Evolutionary conservation across 2,329 filamentous ascomycete species (phyloP).

Genomic region (Dryadomyces quercivorus): DNA sequence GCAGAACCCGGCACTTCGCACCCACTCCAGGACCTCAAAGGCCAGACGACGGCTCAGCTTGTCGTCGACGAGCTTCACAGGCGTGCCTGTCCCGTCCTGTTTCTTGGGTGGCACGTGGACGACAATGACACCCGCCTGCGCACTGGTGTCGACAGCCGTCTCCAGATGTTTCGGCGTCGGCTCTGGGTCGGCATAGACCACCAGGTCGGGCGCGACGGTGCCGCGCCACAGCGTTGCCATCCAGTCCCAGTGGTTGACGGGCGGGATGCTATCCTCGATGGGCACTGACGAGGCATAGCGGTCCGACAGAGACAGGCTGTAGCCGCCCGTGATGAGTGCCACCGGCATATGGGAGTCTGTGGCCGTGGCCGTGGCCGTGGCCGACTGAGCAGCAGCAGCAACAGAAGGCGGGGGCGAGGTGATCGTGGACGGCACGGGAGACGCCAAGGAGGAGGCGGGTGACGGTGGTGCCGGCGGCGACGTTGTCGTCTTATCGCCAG

Average conservation of each 20-base stretch:
- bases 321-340: slow-evolving; percentile 64
- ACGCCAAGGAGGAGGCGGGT: neutral
- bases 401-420: neutral
- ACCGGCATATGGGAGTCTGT: slow-evolving; percentile 39
- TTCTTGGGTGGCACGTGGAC: slow-evolving; percentile 29
- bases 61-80: slow-evolving; percentile 38
- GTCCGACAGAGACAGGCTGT: slow-evolving; percentile 69
- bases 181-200: slow-evolving; percentile 38
- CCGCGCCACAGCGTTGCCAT: slow-evolving; percentile 89
- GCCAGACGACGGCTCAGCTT: slow-evolving; percentile 61
- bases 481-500: neutral
- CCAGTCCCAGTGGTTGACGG: slow-evolving; percentile 95
- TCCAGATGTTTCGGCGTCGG: slow-evolving; percentile 27
- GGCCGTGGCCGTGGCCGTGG: too few species aligned
- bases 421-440: neutral
- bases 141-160: slow-evolving; percentile 29
- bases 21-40: slow-evolving; percentile 83
- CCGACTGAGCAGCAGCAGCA: neutral
- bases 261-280: slow-evolving; percentile 64
- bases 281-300: slow-evolving; percentile 60
- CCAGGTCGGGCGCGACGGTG: slow-evolving; percentile 68
- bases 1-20: slow-evolving; percentile 23
- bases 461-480: neutral
- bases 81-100: slow-evolving; percentile 15
- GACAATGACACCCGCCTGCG: slow-evolving; percentile 32